Conservation (phyloP, 495 filamentous ascomycete species). For the Trichocladium antarcticum region DNA sequence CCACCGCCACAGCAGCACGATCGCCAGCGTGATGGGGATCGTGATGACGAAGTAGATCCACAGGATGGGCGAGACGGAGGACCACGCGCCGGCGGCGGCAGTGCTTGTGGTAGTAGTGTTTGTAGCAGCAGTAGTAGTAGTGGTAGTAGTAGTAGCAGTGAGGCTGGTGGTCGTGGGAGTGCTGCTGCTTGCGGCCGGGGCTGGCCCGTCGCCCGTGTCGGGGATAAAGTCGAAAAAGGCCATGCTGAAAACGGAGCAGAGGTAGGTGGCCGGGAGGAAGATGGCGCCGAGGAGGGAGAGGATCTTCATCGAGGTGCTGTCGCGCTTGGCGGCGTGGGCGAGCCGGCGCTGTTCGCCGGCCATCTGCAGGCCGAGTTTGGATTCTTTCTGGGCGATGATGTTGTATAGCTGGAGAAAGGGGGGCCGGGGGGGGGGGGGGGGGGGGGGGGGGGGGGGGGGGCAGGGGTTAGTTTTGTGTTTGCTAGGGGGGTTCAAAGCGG, state of each 20-base stretch:
- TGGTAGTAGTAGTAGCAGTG: background rate
- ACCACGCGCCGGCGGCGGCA: background rate
- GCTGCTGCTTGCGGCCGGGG: too few relatives aligned
- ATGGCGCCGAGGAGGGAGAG: constrained; percentile 45
- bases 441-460: background rate
- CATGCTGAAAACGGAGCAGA: constrained; percentile 46
- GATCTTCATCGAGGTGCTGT: constrained; percentile 46
- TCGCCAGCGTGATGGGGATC: constrained; percentile 37
- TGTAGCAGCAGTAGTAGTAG: background rate
- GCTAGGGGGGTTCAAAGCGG: too few relatives aligned
- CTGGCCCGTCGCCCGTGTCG: too few relatives aligned
- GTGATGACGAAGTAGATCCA: constrained; percentile 48
- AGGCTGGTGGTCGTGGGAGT: too few relatives aligned
- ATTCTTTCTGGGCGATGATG: constrained; percentile 48
- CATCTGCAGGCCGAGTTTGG: constrained; percentile 46
- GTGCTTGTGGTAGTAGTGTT: background rate
- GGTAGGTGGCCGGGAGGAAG: constrained; percentile 44
- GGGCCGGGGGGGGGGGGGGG: background rate
- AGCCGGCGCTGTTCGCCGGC: constrained; percentile 45
- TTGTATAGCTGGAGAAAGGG: constrained; percentile 36
- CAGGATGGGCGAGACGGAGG: constrained; percentile 31
- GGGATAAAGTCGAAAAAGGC: constrained; percentile 44
- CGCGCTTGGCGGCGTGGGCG: constrained; percentile 45
- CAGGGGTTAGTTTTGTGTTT: background rate
- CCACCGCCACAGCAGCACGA: constrained; percentile 37